phyloP scores from a whole-genome alignment of 169 alveolate species.

The Plasmodium falciparum region DNA sequence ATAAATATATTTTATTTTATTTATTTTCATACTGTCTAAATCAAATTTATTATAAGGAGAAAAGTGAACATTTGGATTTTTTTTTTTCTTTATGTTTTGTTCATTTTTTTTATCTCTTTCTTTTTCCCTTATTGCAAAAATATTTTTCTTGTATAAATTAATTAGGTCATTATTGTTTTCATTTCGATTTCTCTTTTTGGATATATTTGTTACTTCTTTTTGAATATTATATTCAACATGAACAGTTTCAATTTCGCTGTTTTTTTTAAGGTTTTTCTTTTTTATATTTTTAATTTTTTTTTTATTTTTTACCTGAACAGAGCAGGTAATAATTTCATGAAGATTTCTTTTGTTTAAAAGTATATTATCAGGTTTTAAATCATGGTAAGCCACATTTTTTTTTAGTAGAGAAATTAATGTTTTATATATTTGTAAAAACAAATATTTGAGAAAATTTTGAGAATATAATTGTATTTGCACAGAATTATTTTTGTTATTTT shows the following conservation, averaged over 20 bases:
- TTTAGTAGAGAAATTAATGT: constrained; percentile 42
- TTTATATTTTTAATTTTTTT: constrained; percentile 13
- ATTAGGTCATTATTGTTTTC: not conserved
- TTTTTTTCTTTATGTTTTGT: not conserved
- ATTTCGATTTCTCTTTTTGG: constrained; percentile 8
- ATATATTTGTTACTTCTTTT: constrained; percentile 3
- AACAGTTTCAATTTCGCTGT: not conserved
- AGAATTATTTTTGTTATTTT: not conserved
- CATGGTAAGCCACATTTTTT: constrained; percentile 58
- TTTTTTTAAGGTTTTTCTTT: not conserved
- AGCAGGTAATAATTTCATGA: constrained; percentile 21
- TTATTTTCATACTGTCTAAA: constrained; percentile 44
- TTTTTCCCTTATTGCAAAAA: constrained; percentile 17
- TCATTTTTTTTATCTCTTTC: constrained; percentile 1
- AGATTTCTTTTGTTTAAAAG: constrained; percentile 23
- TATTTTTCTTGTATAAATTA: not conserved
- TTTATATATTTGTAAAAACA: constrained; percentile 43
- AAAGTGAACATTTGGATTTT: not conserved
- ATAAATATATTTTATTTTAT: constrained; percentile 67
- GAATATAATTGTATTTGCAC: constrained; percentile 41
- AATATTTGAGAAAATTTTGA: constrained; percentile 31
- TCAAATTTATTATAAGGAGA: constrained; percentile 22
- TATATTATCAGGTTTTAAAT: constrained; percentile 67
- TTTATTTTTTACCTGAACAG: constrained; percentile 29
- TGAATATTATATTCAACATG: not conserved